Evolutionary conservation across 2,329 filamentous ascomycete genomes (phyloP), one percentile per base, ranked within the genome.

Genomic region (Huntiella omanensis): DNA sequence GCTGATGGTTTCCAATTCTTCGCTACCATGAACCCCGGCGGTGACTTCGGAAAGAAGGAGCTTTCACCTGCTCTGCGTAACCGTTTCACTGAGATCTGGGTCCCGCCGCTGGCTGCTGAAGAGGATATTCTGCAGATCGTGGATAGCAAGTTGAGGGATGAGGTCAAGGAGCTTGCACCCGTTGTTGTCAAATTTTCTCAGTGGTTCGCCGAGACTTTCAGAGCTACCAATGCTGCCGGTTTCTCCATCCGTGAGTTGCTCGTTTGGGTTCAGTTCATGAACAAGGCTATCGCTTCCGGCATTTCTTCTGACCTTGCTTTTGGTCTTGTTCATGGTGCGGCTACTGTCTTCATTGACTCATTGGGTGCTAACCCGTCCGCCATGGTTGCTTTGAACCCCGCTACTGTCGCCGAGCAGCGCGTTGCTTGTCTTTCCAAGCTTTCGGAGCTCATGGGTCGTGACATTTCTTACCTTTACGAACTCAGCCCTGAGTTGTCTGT

Each of bases 31-130:
- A 99, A 99, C 54, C 91, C 91, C 6, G 92, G 92, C 43, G 91
- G 92, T 40, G 91, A 99, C 58, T 98, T 96, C 59, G 91, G 91
- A 53, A 99, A 99, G 64, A 85, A 88, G 54, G 91, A 99, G 60
- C 71, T 99, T 10, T 98, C 91, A 1, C 91, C 91, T 3, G 92
- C 91, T 11, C 66, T 99, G 50, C 75, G 91, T 40, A 98, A 99
- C 59, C 83, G 91, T 50, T 94, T 99, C 59, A 99, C 91, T 0
- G 91, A 99, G 61, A 95, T 99, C 6, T 98, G 91, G 91, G 91
- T 96, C 0, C 86, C 91, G 1, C 74, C 87, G 1, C 65, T 96
- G 49, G 86, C 85, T 1, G 83, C 88, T 50, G 73, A 76, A 44
- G 78, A 86, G 28, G 92, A 99, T 57, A 79, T 96, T 33, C 64